Evolutionary conservation across 768 basidiomycete species (phyloP), one percentile per base, ranked within the genome.

Genomic region (Trametes elegans): DNA sequence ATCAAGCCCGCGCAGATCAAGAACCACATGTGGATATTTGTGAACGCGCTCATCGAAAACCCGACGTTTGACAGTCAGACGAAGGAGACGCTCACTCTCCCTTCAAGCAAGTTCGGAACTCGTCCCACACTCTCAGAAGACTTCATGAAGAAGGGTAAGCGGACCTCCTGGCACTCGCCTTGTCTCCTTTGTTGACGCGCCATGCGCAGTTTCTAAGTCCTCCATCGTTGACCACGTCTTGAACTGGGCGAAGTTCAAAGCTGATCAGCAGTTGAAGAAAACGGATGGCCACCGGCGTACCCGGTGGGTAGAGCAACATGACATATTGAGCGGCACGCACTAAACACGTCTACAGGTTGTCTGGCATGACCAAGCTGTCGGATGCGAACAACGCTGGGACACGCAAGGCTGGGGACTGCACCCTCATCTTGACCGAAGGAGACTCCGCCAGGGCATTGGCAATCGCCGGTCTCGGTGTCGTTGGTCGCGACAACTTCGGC

Each of bases 41-140:
- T 99, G 66, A 98, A 98, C 65, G 85, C 92, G 13, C 77, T 97
- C 57, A 87, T 99, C 61, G 95, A 96, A 74, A 99, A 99, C 66
- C 96, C 97, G 8, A 92, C 93, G 1, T 99, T 99, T 72, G 96
- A 99, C 79, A 94, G 92, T 79, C 97, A 99, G 71, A 98, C 97
- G 32, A 99, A 99, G 75, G 97, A 99, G 70, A 89, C 86, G 4
- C 74, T 99, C 61, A 98, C 95, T 1, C 73, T 98, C 40, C 85
- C 87, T 3, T 74, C 87, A 18, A 85, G 84, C 27, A 96, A 96
- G 71, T 99, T 98, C 66, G 92, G 94, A 9, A 88, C 88, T 39
- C 96, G 88, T 70, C 91, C 93, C 2, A 72, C 71, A 2, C 66
- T 98, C 11, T 83, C 88, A 1, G 96, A 98, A 48, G 94, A 97